Evolutionary conservation across 306 rosid genomes (phyloP).

Genomic region (Canavalia ensiformis): DNA sequence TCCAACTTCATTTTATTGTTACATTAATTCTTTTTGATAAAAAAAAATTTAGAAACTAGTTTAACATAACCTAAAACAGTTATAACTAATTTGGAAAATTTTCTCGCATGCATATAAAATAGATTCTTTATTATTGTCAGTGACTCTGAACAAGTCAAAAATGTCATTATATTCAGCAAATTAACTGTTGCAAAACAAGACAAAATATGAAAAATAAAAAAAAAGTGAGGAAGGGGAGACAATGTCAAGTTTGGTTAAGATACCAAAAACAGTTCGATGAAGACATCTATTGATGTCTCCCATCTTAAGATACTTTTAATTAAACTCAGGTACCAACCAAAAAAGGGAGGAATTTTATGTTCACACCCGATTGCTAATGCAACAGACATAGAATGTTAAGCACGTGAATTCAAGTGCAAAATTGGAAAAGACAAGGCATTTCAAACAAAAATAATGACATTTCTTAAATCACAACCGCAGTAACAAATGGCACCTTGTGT

Average conservation of each 20-base stretch:
- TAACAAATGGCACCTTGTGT: conserved; percentile 51
- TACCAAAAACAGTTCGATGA: background rate
- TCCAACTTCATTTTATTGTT: too few species aligned
- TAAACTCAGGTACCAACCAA: conserved; percentile 32
- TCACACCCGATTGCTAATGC: background rate
- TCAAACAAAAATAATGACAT: conserved; percentile 19
- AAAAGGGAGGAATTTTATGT: conserved; percentile 18
- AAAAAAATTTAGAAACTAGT: too few species aligned
- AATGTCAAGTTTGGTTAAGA: conserved; percentile 19
- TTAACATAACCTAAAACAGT: too few species aligned
- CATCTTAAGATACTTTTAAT: conserved; percentile 31
- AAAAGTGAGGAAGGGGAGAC: background rate
- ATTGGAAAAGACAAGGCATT: background rate
- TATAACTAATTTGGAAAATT: too few species aligned
- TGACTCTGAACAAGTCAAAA: background rate
- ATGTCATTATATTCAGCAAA: background rate
- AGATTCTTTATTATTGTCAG: too few species aligned
- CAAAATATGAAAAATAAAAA: background rate
- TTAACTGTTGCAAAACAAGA: background rate
- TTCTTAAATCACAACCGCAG: conserved; percentile 41
- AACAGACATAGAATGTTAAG: conserved; percentile 14
- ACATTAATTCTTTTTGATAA: too few species aligned
- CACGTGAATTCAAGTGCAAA: conserved; percentile 47
- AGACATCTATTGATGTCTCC: conserved; percentile 39
- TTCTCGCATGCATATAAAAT: too few species aligned